Percentiles rank a stretch among this genome's conserved stretches.
Evolutionary conservation across 805 yeast genomes (phyloP).

Genomic region (Candida fluviatilis): DNA sequence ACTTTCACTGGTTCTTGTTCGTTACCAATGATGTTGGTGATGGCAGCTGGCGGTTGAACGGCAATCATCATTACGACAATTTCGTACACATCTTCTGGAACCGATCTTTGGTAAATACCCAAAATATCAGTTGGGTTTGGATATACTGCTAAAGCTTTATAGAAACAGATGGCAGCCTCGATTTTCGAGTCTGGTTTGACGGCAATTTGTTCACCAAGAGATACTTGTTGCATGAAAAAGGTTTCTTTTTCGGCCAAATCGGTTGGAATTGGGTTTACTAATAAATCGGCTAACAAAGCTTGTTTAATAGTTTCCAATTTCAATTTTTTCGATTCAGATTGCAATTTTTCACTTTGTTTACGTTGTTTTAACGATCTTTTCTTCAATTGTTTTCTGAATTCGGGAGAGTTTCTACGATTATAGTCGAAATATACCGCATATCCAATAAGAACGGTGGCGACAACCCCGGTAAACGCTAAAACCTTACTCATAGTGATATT

Average conservation of each 20-base stretch:
- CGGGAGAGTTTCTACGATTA: conserved; percentile 76
- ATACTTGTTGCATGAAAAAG: conserved; percentile 78
- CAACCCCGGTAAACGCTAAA: conserved; percentile 33
- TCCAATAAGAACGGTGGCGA: conserved; percentile 56
- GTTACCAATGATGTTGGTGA: conserved; percentile 61
- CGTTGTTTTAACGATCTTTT: conserved; percentile 59
- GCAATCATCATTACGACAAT: conserved; percentile 85
- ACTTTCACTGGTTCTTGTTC: conserved; percentile 19
- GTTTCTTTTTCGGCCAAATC: conserved; percentile 67
- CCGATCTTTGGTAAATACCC: conserved; percentile 83
- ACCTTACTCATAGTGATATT: conserved; percentile 11
- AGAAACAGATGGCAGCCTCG: conserved; percentile 85
- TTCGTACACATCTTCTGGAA: conserved; percentile 80
- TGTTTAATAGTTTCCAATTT: conserved; percentile 58
- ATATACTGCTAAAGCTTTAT: conserved; percentile 88
- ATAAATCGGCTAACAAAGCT: conserved; percentile 61
- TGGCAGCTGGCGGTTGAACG: conserved; percentile 79
- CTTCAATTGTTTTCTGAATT: conserved; percentile 74
- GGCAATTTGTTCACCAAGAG: conserved; percentile 79
- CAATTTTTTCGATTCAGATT: conserved; percentile 55
- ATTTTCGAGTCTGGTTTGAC: conserved; percentile 62
- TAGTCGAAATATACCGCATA: conserved; percentile 91
- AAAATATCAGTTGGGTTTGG: conserved; percentile 93
- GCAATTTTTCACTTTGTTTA: conserved; percentile 51
- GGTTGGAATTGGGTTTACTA: conserved; percentile 69